Evolutionary conservation across 2,329 filamentous ascomycete genomes (phyloP), one percentile per base, ranked within the genome.

Genomic region (Aspergillus sp.): DNA sequence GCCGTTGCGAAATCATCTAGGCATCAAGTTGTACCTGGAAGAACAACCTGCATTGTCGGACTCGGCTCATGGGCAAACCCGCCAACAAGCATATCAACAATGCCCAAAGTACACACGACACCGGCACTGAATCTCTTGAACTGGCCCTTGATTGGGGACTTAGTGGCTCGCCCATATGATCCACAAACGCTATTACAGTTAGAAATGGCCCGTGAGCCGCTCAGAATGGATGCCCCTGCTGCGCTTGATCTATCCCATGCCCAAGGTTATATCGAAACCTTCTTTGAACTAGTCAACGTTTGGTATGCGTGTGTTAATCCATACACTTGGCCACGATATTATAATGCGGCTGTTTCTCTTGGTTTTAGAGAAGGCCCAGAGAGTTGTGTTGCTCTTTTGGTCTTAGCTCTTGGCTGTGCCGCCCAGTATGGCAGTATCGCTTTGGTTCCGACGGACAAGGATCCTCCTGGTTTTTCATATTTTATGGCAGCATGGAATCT

Each of bases 261-360:
- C 1, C 83, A 86, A 47, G 82, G 86, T 4, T 93, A 92, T 70
- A 88, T 91, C 41, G 86, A 90, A 68, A 87, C 90, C 1, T 93
- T 91, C 72, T 95, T 93, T 68, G 87, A 89, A 57, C 82, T 88
- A 43, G 90, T 92, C 59, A 93, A 93, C 63, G 82, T 92, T 3
- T 93, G 90, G 88, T 93, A 93, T 67, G 90, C 90, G 9, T 91
- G 89, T 65, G 89, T 95, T 35, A 93, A 92, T 69, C 90, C 90
- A 1, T 90, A 90, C 71, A 90, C 87, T 1, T 95, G 90, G 90
- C 81, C 84, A 43, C 86, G 82, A 59, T 88, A 91, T 70, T 93
- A 93, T 70, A 85, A 87, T 27, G 88, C 83, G 4, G 90, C 90
- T 0, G 81, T 92, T 6, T 88, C 88, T 2, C 88, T 88, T 63